These are phyloP conservation scores for Clitocybe nebularis DNA, from an alignment of 1,284 basidiomycete species.

Conservation along the genomic window DNA sequence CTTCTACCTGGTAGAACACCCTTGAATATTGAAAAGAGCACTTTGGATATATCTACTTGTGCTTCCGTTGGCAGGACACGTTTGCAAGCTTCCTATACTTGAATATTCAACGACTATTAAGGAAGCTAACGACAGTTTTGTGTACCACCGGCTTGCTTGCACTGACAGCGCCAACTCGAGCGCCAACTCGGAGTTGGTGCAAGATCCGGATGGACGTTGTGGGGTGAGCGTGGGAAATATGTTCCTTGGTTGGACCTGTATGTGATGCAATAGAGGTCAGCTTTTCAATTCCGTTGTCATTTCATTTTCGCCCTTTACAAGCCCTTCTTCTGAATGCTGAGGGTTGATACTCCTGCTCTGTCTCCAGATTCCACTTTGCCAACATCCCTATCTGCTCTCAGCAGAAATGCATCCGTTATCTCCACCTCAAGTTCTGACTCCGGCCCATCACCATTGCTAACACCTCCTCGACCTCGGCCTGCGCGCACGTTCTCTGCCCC, in stretches of 20 bases:
- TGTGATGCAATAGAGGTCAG: not conserved
- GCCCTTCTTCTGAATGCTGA: not conserved
- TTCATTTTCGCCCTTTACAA: not conserved
- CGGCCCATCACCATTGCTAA: constrained; percentile 33
- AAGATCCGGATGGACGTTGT: not conserved
- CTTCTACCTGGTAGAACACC: too few species aligned
- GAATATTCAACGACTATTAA: too few species aligned
- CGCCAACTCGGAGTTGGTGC: too few species aligned
- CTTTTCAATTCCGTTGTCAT: not conserved
- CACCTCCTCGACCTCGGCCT: constrained; percentile 59
- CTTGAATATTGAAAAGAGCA: too few species aligned
- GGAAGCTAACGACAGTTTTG: too few species aligned
- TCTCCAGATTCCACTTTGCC: constrained; percentile 12
- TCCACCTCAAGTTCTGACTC: constrained; percentile 63
- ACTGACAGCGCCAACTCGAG: too few species aligned
- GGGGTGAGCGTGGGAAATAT: constrained; percentile 1
- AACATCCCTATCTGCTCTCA: constrained; percentile 57
- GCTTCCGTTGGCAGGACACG: too few species aligned
- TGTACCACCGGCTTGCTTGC: too few species aligned
- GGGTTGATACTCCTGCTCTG: not conserved
- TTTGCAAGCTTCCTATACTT: too few species aligned
- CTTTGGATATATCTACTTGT: too few species aligned
- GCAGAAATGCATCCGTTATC: constrained; percentile 73
- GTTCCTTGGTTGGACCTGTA: not conserved
- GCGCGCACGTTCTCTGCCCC: constrained; percentile 65